These are phyloP conservation scores for Zoysia pacifica DNA, from an alignment of 176 grass and related monocot genomes.

Conservation along the genomic window DNA sequence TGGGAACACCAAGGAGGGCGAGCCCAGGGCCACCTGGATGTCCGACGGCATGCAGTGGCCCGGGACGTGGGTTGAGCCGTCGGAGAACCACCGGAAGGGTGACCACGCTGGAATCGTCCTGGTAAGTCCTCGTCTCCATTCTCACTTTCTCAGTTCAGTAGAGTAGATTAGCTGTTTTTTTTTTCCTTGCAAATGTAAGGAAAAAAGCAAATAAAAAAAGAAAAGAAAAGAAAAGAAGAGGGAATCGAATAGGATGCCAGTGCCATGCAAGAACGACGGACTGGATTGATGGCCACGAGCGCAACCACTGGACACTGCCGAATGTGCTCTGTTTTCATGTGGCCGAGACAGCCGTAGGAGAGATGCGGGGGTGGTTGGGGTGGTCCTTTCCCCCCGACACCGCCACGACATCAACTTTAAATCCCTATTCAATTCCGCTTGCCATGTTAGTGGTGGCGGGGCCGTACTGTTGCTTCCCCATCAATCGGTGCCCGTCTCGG, in stretches of 20 bases:
- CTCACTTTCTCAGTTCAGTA: no score
- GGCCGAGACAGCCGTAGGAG: not conserved
- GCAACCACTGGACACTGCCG: conserved; percentile 37
- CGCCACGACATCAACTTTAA: conserved; percentile 29
- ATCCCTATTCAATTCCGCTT: not conserved
- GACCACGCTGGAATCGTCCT: conserved; percentile 94
- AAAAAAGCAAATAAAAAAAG: no score
- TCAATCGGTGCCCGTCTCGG: no score
- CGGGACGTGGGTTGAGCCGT: conserved; percentile 76
- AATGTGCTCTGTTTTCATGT: conserved; percentile 1
- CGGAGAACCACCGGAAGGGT: conserved; percentile 71
- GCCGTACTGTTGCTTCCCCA: no score
- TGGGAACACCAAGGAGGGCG: conserved; percentile 35
- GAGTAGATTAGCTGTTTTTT: no score
- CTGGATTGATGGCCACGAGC: conserved; percentile 22
- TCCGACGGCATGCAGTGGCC: conserved; percentile 69
- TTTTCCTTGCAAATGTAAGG: no score
- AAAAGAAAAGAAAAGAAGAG: no score
- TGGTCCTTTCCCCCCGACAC: conserved; percentile 48
- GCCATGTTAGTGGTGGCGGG: no score
- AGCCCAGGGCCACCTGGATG: conserved; percentile 69
- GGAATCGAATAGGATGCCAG: no score
- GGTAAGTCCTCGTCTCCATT: conserved; percentile 26
- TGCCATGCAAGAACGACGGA: not conserved
- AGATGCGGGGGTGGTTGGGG: conserved; percentile 43